Base-by-base conservation (phyloP, 768 basidiomycete genomes). In the Lactarius hengduanensis region DNA sequence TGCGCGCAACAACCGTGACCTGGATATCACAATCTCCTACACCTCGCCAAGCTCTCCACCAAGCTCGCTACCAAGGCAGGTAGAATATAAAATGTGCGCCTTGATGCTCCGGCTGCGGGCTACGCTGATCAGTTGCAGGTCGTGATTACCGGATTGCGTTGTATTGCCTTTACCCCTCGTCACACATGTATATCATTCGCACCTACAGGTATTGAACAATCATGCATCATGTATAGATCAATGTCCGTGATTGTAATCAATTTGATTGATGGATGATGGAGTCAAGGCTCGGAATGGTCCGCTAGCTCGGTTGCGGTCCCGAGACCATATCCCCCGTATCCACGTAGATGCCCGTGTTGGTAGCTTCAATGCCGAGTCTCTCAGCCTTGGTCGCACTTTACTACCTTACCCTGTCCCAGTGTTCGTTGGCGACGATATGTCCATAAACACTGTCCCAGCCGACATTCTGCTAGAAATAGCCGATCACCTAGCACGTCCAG, bases 41-140 rank as follows among this genome's bases (percentile, higher is more conserved):
- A 78, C 81, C 62, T 54, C 70, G 63, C 71, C 68, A 32, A 74
- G 68, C 57, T 76, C 71, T 32, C 59, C 69, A 56, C 67, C 68
- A 36, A 74, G 68, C 59, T 76, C 71, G 30, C 59, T 68, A 56
- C 67, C 69, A 58, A 75, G 72, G 62, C 77, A 71, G 38, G 80
- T 92, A 70, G 80, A 88, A 6, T 94, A 92, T 77, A 93, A 92
- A 80, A 94, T 94, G 92, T 94, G 83, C 86, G 92, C 88, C 69
- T 65, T 53, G 74, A 69, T 72, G 73, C 70, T 73, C 76, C 76
- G 72, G 69, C 70, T 9, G 58, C 62, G 77, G 77, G 76, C 75
- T 76, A 79, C 78, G 78, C 88, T 90, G 83, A 90, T 80, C 83
- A 78, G 80, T 80, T 82, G 83, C 84, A 90, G 88, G 88, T 88